Evolutionary conservation across 2,329 filamentous ascomycete species (phyloP), one percentile per base, ranked within the genome.

Genomic region (Apiospora phragmitis): DNA sequence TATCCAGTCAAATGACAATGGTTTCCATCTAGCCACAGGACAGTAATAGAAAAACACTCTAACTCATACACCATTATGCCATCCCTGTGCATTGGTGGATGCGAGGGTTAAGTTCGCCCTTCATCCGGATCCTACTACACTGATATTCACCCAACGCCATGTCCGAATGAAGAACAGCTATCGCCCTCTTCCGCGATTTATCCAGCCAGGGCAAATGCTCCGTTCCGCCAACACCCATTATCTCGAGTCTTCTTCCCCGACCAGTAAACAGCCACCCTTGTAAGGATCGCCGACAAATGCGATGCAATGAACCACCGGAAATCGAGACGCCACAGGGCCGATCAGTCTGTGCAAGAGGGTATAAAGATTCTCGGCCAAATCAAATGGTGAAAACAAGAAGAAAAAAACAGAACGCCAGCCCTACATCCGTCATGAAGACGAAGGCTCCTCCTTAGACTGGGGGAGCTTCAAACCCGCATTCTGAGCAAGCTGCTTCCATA

Each of bases 401-500:
- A 38, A 11, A 59, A 59, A 59, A 38, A 11, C 38, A 62, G 32
- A 38, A 62, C 55, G 55, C 32, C 55, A 35, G 32, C 55, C 55
- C 21, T 62, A 38, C 18, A 38, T 62, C 29, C 21, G 29, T 69
- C 47, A 68, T 70, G 43, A 73, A 24, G 68, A 74, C 42, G 72
- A 71, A 55, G 76, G 43, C 68, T 85, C 85, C 55, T 84, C 80
- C 74, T 84, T 84, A 29, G 76, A 70, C 74, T 82, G 82, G 51
- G 81, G 80, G 16, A 82, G 83, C 72, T 84, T 82, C 68, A 91
- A 81, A 38, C 90, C 90, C 16, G 88, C 88, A 68, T 85, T 88
- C 76, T 91, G 88, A 24, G 88, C 89, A 42, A 89, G 85, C 75
- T 90, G 89, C 85, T 94, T 95, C 91, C 93, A 95, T 65, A 90